Conservation (phyloP, 1,139 yeast species). For the Magnusiomyces magnusii region DNA sequence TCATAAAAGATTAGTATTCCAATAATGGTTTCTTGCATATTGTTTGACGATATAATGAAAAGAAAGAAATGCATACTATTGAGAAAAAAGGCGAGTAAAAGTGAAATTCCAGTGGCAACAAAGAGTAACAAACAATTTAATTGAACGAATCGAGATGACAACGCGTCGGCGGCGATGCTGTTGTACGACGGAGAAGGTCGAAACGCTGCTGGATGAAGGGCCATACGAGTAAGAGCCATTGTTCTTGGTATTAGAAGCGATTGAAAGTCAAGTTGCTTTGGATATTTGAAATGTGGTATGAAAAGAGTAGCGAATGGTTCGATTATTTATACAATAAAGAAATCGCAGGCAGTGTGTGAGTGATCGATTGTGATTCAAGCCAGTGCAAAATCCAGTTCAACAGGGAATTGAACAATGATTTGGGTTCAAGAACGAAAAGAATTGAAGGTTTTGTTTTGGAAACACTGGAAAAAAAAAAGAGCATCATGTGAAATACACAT, state of each 20-base stretch:
- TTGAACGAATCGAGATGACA: conserved; percentile 28
- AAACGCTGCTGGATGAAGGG: background rate
- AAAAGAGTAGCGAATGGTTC: background rate
- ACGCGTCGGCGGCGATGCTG: conserved; percentile 19
- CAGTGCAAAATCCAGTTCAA: background rate
- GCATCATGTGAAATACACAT: background rate
- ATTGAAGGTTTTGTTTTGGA: background rate
- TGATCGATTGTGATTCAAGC: background rate
- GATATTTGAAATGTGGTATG: background rate
- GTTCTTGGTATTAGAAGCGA: background rate
- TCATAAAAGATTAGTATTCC: no score
- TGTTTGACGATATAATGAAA: background rate
- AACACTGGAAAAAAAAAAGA: background rate
- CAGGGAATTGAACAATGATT: background rate
- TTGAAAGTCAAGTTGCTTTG: background rate
- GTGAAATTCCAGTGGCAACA: conserved; percentile 19
- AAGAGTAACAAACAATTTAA: conserved; percentile 23
- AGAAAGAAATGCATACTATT: conserved; percentile 11
- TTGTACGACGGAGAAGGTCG: conserved; percentile 11
- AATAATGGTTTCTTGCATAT: no score
- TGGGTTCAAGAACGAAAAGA: background rate
- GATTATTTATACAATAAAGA: no score
- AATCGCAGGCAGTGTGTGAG: no score
- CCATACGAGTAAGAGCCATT: conserved; percentile 8
- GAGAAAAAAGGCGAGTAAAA: conserved; percentile 16